Conservation (phyloP, 2,329 filamentous ascomycete genomes). For the Pestalotiopsis sp. region DNA sequence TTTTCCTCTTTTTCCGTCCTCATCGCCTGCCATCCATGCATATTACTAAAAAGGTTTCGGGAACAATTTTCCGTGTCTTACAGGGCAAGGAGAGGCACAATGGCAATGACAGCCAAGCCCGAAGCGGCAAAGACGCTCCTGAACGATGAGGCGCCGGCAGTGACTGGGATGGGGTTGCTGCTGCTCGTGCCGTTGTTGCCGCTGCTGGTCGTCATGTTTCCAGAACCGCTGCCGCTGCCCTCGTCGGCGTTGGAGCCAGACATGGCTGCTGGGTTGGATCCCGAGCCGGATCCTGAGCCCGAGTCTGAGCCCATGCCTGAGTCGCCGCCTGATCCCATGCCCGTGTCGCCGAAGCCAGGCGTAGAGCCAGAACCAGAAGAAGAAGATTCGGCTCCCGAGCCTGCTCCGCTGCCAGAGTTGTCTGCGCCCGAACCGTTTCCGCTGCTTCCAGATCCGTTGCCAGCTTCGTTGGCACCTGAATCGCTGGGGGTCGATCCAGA, state of each 20-base stretch:
- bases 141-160: slow-evolving; percentile 28
- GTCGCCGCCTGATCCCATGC: background rate
- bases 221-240: background rate
- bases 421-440: background rate
- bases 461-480: slow-evolving; percentile 1
- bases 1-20: background rate
- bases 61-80: slow-evolving; percentile 17
- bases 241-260: background rate
- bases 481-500: background rate
- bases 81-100: slow-evolving; percentile 29
- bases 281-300: background rate
- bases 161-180: slow-evolving; percentile 20
- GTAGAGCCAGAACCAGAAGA: background rate
- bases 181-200: slow-evolving; percentile 19
- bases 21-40: background rate
- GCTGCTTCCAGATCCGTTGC: slow-evolving; percentile 10
- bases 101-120: slow-evolving; percentile 27
- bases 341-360: background rate
- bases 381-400: slow-evolving; percentile 9
- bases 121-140: slow-evolving; percentile 29
- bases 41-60: background rate
- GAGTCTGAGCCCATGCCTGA: slow-evolving; percentile 2
- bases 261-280: background rate
- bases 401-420: slow-evolving; percentile 9
- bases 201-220: slow-evolving; percentile 14